Evolutionary conservation across 345 rosid species (phyloP), one percentile per base, ranked within the genome.

Genomic region (Citrus medica): DNA sequence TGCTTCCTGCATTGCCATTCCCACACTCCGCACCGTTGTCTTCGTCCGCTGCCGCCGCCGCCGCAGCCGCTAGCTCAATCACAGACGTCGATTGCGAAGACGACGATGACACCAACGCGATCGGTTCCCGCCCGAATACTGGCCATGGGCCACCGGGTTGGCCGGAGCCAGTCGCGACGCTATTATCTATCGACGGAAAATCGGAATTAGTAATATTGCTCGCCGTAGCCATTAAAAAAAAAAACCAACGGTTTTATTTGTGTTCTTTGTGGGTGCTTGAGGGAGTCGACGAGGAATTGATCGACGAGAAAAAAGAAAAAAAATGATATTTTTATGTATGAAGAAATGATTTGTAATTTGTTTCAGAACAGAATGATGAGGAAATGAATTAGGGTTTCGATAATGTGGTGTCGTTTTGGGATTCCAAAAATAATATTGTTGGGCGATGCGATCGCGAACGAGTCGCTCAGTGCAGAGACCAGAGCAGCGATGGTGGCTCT

Each of bases 1-100:
- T 93, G 74, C 90, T 91, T 71, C 91, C 93, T 0, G 82, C 91
- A 88, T 90, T 88, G 67, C 75, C 87, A 30, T 37, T 81, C 35
- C 80, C 88, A 37, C 70, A 60, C 76, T 86, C 93, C 58, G 63
- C 27, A 66, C 79, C 28, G 60, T 74, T 55, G 79, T 85, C 88
- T 42, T 83, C 91, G 58, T 88, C 89, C 16, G 73, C 63, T 1
- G 6, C 56, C 6, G 56, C 56, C 56, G 56, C 21, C 56, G 56
- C 21, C 74, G 21, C 56, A 14, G 56, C 21, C 71, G 0, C 24
- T 22, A 46, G 64, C 16, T 84, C 90, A 22, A 55, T 63, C 73
- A 75, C 73, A 33, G 51, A 77, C 42, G 73, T 21, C 5, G 76
- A 37, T 32, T 53, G 74, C 12, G 76, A 25, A 30, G 33, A 19